Evolutionary conservation across 441 rosid genomes (phyloP), one percentile per base, ranked within the genome.

Genomic region (Mallotus repandus): DNA sequence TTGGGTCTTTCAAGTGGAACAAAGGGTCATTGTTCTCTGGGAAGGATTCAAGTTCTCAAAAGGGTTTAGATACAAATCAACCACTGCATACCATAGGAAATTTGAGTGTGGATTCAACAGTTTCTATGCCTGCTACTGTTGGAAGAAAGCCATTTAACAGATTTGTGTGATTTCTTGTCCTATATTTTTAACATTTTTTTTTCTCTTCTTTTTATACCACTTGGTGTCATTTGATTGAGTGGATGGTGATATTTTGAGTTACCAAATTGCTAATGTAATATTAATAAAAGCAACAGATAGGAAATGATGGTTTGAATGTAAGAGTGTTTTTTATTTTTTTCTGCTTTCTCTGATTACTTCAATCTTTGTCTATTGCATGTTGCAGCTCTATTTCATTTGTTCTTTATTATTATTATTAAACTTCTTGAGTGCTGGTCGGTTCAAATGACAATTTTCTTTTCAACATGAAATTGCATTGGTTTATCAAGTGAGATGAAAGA

Each of bases 61-160:
- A 61, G 82, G 82, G 72, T 32, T 41, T 84, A 57, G 92, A 82
- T 46, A 86, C 88, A 84, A 78, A 79, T n/a, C 87, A 88, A 76
- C 78, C 95, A 60, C 75, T 80, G 78, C 89, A 88, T 52, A 89
- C 99, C 55, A 66, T 89, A 71, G 97, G 96, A 70, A 84, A 89
- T 76, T 9, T 82, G 84, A 92, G 98, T 68, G 87, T 91, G 81
- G 92, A 89, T 85, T 91, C 99, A 21, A 83, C 96, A 5, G 86
- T 81, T 45, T 94, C 99, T 0, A 83, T 90, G 91, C 91, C 96
- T 66, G 86, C 90, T 7, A 77, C 88, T 1, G 84, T 88, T 79
- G 96, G 93, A 73, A 86, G 89, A 82, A 89, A 80, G 82, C 89
- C 96, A n/a, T 95, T 95, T 92, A 95, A 92, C 93, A 80, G 94